Evolutionary conservation across 805 yeast species (phyloP).

Genomic region (Cyberlindnera suaveolens): DNA sequence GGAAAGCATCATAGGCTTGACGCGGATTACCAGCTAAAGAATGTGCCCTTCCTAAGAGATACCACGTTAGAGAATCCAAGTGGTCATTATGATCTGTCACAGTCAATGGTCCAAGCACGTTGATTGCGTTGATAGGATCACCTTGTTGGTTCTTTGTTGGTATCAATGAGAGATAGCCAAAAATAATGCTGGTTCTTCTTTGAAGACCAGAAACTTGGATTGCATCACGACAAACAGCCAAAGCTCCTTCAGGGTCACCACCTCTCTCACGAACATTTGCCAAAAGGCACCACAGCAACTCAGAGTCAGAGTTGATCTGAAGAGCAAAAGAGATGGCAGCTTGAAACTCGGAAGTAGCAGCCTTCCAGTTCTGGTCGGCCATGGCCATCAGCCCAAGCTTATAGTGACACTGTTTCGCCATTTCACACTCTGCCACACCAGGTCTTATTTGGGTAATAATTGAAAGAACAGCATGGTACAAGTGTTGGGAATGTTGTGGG

Average conservation of each 20-base stretch:
- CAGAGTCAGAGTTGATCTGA: slow-evolving; percentile 9
- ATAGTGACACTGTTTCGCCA: slow-evolving; percentile 46
- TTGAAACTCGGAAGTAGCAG: slow-evolving; percentile 43
- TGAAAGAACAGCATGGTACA: slow-evolving; percentile 39
- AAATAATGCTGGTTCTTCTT: slow-evolving; percentile 40
- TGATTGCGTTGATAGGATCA: slow-evolving; percentile 32
- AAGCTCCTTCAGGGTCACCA: slow-evolving; percentile 42
- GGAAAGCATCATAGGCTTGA: slow-evolving; percentile 49
- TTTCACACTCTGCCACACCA: slow-evolving; percentile 34
- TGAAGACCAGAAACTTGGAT: slow-evolving; percentile 40
- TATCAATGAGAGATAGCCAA: slow-evolving; percentile 43
- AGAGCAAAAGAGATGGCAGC: slow-evolving; percentile 34
- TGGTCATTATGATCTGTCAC: slow-evolving; percentile 14
- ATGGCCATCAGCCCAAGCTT: slow-evolving; percentile 52
- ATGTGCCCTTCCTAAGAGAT: slow-evolving; percentile 46
- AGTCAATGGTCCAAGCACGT: slow-evolving; percentile 22
- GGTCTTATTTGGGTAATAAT: slow-evolving; percentile 25
- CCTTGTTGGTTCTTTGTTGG: slow-evolving; percentile 21
- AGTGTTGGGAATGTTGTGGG: slow-evolving; percentile 40
- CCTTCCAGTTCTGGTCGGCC: slow-evolving; percentile 42
- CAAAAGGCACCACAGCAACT: slow-evolving; percentile 45
- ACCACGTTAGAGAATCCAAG: slow-evolving; percentile 51
- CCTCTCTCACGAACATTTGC: slow-evolving; percentile 41
- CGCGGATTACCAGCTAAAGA: slow-evolving; percentile 39
- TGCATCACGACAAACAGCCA: slow-evolving; percentile 44